These are phyloP conservation scores for Barnettozyma californica DNA, from an alignment of 805 yeast species.

Conservation along the genomic window DNA sequence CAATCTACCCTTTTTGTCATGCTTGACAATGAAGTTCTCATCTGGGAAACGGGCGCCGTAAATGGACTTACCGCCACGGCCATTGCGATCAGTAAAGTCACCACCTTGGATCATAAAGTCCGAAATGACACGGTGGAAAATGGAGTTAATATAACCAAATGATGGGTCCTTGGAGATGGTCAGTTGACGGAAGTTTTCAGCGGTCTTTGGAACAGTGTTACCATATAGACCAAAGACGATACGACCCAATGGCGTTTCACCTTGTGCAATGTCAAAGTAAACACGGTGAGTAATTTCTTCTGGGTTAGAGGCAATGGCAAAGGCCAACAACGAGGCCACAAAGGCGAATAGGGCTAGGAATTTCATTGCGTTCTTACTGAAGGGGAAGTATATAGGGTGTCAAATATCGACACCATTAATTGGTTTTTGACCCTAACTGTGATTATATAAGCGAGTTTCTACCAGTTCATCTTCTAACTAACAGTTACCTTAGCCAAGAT, in stretches of 20 bases:
- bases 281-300: slow-evolving; percentile 65
- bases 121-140: slow-evolving; percentile 70
- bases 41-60: slow-evolving; percentile 62
- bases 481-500: too few relatives aligned
- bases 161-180: slow-evolving; percentile 69
- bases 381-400: neutral
- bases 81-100: slow-evolving; percentile 61
- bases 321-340: slow-evolving; percentile 13
- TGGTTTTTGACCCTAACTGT: neutral
- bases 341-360: slow-evolving; percentile 9
- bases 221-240: slow-evolving; percentile 86
- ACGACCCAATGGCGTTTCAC: slow-evolving; percentile 71
- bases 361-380: slow-evolving; percentile 7
- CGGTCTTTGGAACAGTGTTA: slow-evolving; percentile 80
- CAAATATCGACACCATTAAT: too few relatives aligned
- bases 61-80: slow-evolving; percentile 77
- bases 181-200: slow-evolving; percentile 79
- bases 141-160: slow-evolving; percentile 55
- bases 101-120: slow-evolving; percentile 98
- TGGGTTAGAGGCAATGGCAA: slow-evolving; percentile 16
- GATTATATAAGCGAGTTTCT: neutral
- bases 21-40: slow-evolving; percentile 64
- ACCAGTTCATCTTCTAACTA: too few relatives aligned
- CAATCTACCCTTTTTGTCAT: slow-evolving; percentile 73
- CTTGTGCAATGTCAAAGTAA: slow-evolving; percentile 81